Evolutionary conservation across 331 rosid genomes (phyloP).

Genomic region (Arachis monticola): DNA sequence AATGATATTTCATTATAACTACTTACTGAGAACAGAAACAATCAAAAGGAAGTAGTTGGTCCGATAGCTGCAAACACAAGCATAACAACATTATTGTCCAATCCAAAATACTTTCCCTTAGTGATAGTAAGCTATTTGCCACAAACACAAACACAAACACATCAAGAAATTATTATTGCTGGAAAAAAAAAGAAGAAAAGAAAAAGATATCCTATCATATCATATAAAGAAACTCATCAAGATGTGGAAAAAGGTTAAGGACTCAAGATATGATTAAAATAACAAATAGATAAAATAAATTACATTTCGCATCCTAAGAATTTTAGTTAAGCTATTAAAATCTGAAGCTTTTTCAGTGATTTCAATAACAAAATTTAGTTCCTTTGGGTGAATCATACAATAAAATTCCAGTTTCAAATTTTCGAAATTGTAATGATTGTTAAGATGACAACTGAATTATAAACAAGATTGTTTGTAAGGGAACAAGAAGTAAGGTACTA

Average conservation of each 20-base stretch:
- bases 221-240: neutral
- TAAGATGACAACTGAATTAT: neutral
- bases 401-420: neutral
- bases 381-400: neutral
- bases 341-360: neutral
- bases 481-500: constrained; percentile 51
- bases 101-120: neutral
- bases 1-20: neutral
- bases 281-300: neutral
- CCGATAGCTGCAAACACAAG: constrained; percentile 71
- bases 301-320: no score
- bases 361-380: no score
- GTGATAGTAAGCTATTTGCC: constrained; percentile 27
- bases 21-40: constrained; percentile 76
- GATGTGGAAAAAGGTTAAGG: neutral
- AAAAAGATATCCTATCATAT: neutral
- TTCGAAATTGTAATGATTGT: neutral
- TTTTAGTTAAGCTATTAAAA: neutral
- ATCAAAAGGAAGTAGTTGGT: constrained; percentile 95
- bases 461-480: neutral
- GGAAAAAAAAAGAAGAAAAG: neutral
- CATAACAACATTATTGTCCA: constrained; percentile 25
- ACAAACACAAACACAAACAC: constrained; percentile 2
- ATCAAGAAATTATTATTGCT: no score
- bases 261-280: neutral